phyloP scores from a whole-genome alignment of 1,139 yeast species.

The Lodderomyces margitis region DNA sequence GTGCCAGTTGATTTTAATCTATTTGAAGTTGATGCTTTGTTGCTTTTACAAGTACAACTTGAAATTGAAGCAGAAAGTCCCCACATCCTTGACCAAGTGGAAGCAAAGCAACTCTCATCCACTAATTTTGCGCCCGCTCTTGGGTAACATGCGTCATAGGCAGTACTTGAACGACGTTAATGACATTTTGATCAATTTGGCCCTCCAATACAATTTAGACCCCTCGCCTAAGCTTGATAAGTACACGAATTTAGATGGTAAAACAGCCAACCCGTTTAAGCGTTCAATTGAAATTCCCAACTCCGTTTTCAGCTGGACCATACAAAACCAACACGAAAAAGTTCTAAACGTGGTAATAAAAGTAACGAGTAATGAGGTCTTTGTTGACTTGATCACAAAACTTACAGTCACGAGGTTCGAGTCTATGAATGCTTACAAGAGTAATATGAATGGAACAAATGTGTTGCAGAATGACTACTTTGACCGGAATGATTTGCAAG shows the following conservation, averaged over 20 bases:
- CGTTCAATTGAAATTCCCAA: slow-evolving; percentile 40
- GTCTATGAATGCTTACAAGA: slow-evolving; percentile 25
- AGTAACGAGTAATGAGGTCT: slow-evolving; percentile 41
- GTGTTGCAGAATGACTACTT: slow-evolving; percentile 50
- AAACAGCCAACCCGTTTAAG: slow-evolving; percentile 33
- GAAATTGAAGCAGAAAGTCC: slow-evolving; percentile 43
- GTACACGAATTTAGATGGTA: slow-evolving; percentile 19
- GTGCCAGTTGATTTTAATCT: slow-evolving; percentile 54
- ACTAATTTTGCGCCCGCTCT: slow-evolving; percentile 59
- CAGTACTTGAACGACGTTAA: slow-evolving; percentile 43
- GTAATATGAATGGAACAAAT: slow-evolving; percentile 34
- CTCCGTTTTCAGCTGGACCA: slow-evolving; percentile 23
- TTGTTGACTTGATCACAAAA: slow-evolving; percentile 37
- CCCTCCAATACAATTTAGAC: slow-evolving; percentile 20
- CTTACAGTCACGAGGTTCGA: slow-evolving; percentile 35
- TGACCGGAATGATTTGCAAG: slow-evolving; percentile 61
- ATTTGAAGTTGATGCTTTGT: slow-evolving; percentile 59
- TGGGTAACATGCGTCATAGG: slow-evolving; percentile 70
- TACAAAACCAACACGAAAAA: slow-evolving; percentile 16
- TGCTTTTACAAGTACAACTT: slow-evolving; percentile 56
- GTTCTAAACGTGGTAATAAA: slow-evolving; percentile 29
- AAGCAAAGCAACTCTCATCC: slow-evolving; percentile 49
- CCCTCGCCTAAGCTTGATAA: slow-evolving; percentile 22
- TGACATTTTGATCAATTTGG: slow-evolving; percentile 37
- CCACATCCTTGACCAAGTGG: slow-evolving; percentile 53